Percentiles rank a stretch among this genome's conserved stretches.
These are phyloP conservation scores for Marsdenia floribunda DNA, from an alignment of 257 asterid species.

Conservation along the genomic window DNA sequence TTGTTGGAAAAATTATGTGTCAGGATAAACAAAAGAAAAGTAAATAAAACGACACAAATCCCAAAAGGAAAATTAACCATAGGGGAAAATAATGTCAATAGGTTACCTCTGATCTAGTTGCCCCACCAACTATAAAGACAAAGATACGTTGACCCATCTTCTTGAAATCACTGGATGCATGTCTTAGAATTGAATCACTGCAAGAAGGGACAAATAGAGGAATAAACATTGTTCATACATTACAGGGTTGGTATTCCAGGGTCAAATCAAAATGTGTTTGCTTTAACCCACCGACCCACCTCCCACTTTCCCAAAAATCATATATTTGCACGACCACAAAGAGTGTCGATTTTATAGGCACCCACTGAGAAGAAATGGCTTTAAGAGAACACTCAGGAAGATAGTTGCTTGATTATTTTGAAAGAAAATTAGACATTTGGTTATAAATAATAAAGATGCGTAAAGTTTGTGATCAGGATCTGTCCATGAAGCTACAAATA, in stretches of 20 bases:
- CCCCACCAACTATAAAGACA: conserved; percentile 96
- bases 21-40: conserved; percentile 3
- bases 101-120: conserved; percentile 94
- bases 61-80: background rate
- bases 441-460: background rate
- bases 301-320: background rate
- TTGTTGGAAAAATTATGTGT: background rate
- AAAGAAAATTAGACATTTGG: background rate
- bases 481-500: background rate
- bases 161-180: conserved; percentile 91
- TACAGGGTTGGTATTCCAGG: background rate
- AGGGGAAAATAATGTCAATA: background rate
- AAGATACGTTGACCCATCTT: conserved; percentile 97
- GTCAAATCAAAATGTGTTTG: background rate
- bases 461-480: background rate
- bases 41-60: background rate
- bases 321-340: background rate
- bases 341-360: background rate
- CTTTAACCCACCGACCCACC: background rate
- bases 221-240: background rate
- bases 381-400: background rate
- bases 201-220: conserved; percentile 25
- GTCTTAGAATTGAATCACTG: conserved; percentile 88
- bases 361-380: background rate
- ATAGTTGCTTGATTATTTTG: background rate